Base-by-base conservation (phyloP, 2,329 filamentous ascomycete genomes). In the Pseudogymnoascus sp. region DNA sequence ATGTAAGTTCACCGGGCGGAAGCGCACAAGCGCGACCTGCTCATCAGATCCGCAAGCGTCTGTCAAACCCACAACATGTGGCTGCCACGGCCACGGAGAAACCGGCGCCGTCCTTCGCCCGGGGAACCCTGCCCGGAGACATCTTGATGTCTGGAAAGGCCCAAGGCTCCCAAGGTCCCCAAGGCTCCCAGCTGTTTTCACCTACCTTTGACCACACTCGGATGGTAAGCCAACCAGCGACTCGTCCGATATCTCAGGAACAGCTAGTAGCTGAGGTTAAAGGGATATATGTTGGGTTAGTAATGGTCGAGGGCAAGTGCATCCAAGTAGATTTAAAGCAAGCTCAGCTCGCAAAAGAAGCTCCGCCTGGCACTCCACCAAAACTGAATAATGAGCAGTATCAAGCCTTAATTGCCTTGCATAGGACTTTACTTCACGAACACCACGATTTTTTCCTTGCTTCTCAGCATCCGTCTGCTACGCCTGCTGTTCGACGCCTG, bases 391-490 rank as follows among this genome's bases (percentile, higher is more conserved):
- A 83, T 41, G 86, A 93, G 60, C 89, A 96, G 68, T 96, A 90
- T 88, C 89, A 96, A 66, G 88, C 90, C 0, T 75, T 97, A 0
- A 91, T 96, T 41, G 88, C 88, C 0, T 73, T 97, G 0, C 93
- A 97, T 68, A 80, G 90, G 0, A 95, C 91, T 0, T 73, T 96
- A 0, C 76, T 96, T 0, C 86, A 95, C 65, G 91, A 96, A 64
- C 89, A 93, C 63, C 88, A 93, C 63, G 90, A 93, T 65, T 93
- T 93, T 69, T 93, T 97, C 63, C 78, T 96, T 0, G 93, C 93
- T 0, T 90, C 86, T 0, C 92, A 97, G 67, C 92, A 97, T 70
- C 93, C 91, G 0, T 88, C 87, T 0, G 90, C 91, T 0, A 89
- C 82, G 23, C 80, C 81, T 0, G 84, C 87, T 0, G 73, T 97